Evolutionary conservation across 768 basidiomycete genomes (phyloP), one percentile per base, ranked within the genome.

Genomic region (Collybia mongolica): DNA sequence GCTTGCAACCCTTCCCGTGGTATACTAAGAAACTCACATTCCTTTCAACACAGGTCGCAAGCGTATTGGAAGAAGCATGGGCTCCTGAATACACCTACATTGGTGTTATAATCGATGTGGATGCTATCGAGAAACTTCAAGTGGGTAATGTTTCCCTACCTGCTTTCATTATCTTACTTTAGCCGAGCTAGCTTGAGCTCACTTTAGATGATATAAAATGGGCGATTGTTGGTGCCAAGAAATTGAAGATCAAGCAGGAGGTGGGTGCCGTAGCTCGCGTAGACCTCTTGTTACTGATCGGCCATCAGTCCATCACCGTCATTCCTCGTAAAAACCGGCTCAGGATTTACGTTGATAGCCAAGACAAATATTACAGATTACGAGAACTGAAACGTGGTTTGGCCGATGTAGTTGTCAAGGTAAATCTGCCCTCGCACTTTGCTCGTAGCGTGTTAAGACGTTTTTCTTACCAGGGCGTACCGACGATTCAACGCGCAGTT

Each of bases 31-130:
- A n/a, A 39, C 46, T 18, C 37, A 22, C n/a, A 41, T 18, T 54
- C 14, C n/a, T 44, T 47, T 24, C 48, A 23, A 20, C 48, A 12
- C 53, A 97, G 94, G 77, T 99, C 60, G 90, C 97, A 0, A 85
- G 91, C 26, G 82, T 96, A 12, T 75, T 99, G 17, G 97, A 98
- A 65, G 96, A 98, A 69, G 92, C 93, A 26, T 98, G 94, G 93
- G 90, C 90, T 15, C 85, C 88, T 6, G 86, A 90, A 58, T 91
- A 93, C 59, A 93, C 92, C 1, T 98, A 94, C 55, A 85, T 98
- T 42, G 92, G 93, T 43, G 82, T 99, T 40, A 93, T 98, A 47
- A 77, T 98, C 24, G 97, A 99, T 66, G 79, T 77, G 54, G 84
- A 91, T 19, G 90, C 93, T 6, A 86, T 99, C 37, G 83, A 84